Evolutionary conservation across 116 monocot species (phyloP), one percentile per base, ranked within the genome.

Genomic region (Trichopus zeylanicus): DNA sequence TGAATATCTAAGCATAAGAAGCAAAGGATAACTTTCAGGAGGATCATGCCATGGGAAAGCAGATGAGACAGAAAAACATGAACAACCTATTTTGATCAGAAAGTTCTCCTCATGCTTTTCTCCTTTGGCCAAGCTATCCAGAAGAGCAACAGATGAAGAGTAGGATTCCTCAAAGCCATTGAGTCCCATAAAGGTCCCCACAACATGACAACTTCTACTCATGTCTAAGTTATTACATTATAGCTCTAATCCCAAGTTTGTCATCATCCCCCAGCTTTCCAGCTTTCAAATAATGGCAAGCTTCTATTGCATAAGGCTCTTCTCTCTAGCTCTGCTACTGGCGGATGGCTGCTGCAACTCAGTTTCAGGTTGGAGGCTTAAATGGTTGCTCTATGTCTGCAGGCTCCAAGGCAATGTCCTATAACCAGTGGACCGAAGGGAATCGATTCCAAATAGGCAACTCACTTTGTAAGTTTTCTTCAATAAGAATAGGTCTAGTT

Each of bases 391-490:
- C 63, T 46, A 62, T 73, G 18, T 67, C 77, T 7, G 26, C 33
- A 0, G 65, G 58, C 46, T 63, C 75, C 23, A 62, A 58, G 57
- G 57, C 61, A 11, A 26, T 51, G 25, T 61, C 76, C 7, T 69
- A 51, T 69, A 81, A 73, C 30, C 60, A 57, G 20, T 81, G 76
- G 81, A 80, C 79, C 2, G 35, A 63, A 19, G 72, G 32, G 48
- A 63, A 65, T 8, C 61, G 91, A 31, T 91, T 86, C 30, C 19
- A 72, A 6, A 75, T 86, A 13, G 91, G 83, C 23, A 87, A 91
- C 30, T 70, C 74, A 18, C 62, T 91, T 18, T 15, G 91, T 91
- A 83, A 80, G 89, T 72, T 31, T 1, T 56, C 18, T 20, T 0
- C 13, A 42, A 42, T 42, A 1, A 42, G n/a, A 18, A 12, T 3